Evolutionary conservation across 192 early-diverging fungal species (phyloP), one percentile per base, ranked within the genome.

Genomic region (Backusella circina): DNA sequence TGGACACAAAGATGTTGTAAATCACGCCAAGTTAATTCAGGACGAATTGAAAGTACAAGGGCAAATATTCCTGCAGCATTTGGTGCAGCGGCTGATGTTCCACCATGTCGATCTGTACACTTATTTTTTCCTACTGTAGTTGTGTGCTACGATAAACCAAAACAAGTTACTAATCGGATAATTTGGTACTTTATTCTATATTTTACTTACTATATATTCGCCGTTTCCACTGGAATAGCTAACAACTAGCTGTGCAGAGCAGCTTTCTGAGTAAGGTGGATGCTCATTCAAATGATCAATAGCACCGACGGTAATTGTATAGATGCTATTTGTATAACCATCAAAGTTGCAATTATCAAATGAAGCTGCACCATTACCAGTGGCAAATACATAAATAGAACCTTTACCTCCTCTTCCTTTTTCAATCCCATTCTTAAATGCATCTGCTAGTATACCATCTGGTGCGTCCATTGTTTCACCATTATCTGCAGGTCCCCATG

Each of bases 341-440:
- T 98, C 97, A 85, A 89, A 95, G 79, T 98, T 98, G 78, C 97
- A 99, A 79, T 99, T 95, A 74, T 99, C 97, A 28, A 84, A 84
- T 12, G 73, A 75, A 0, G 77, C 75, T 0, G 90, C 96, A 8
- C 97, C 97, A 79, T 99, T 99, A 33, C 97, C 97, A 0, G 93
- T 92, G 21, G 96, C 97, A 85, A 98, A 99, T 1, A 99, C 95
- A 77, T 86, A 99, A 16, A 99, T 85, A 8, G 92, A 92, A 2
- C 97, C 97, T 54, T 91, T 86, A 31, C 95, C 90, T 37, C 28
- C 81, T 21, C 95, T 82, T 0, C 95, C 94, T 10, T 91, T 91
- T 16, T 85, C 70, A 28, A 93, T 85, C 26, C 95, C 95, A 67
- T 93, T 92, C 57, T 83, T 35, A 39, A 96, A 90, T 9, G 95